Percentiles rank a stretch among this genome's conserved stretches.
Conservation (phyloP, 257 asterid species). For the Linderniella brevidens region DNA sequence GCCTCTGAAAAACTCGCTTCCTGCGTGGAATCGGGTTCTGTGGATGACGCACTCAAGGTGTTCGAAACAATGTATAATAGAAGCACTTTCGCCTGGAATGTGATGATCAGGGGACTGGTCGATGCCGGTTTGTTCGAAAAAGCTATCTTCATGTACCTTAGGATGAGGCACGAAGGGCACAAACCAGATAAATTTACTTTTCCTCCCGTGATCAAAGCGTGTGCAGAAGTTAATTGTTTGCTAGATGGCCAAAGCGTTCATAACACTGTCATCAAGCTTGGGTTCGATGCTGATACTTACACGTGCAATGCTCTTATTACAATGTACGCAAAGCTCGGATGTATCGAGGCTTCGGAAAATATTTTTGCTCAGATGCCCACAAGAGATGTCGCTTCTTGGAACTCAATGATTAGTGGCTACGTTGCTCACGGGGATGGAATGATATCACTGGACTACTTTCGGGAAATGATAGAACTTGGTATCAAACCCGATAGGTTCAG, state of each 20-base stretch:
- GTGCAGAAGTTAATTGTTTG: slow-evolving; percentile 31
- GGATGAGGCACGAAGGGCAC: slow-evolving; percentile 19
- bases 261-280: slow-evolving; percentile 34
- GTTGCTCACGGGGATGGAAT: slow-evolving; percentile 30
- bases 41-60: slow-evolving; percentile 34
- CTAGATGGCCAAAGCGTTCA: slow-evolving; percentile 39
- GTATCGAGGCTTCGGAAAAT: slow-evolving; percentile 23
- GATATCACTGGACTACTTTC: slow-evolving; percentile 25
- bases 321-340: slow-evolving; percentile 56
- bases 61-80: slow-evolving; percentile 39
- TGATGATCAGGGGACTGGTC: slow-evolving; percentile 43
- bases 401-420: slow-evolving; percentile 46
- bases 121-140: slow-evolving; percentile 19
- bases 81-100: slow-evolving; percentile 38
- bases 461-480: slow-evolving; percentile 24
- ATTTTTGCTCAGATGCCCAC: slow-evolving; percentile 58
- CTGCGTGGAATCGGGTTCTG: slow-evolving; percentile 13
- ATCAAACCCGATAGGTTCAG: slow-evolving; percentile 31
- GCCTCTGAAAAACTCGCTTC: slow-evolving; percentile 13
- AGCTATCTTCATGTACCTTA: slow-evolving; percentile 24
- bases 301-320: slow-evolving; percentile 38
- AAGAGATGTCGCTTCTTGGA: slow-evolving; percentile 68
- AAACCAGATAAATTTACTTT: slow-evolving; percentile 48
- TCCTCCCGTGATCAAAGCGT: slow-evolving; percentile 59
- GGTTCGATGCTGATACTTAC: slow-evolving; percentile 18